These are phyloP conservation scores for Pseudofabraea citricarpa DNA, from an alignment of 2,329 filamentous ascomycete species.

Conservation along the genomic window DNA sequence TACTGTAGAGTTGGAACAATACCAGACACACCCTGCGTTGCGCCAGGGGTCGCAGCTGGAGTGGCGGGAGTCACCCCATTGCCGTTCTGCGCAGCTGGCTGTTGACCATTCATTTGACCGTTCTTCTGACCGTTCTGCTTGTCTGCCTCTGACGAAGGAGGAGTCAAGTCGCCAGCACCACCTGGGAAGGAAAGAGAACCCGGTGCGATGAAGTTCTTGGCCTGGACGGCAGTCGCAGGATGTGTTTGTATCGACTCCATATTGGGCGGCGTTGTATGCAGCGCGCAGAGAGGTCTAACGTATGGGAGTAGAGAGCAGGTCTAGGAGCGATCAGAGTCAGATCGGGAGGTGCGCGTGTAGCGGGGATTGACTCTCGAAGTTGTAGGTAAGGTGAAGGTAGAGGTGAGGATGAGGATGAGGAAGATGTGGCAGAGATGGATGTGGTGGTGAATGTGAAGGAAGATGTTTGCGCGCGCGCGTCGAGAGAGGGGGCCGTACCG, in stretches of 20 bases:
- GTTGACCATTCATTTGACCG: conserved; percentile 43
- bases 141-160: conserved; percentile 69
- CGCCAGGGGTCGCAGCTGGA: conserved; percentile 86
- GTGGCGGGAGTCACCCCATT: conserved; percentile 83
- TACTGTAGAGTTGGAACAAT: conserved; percentile 94
- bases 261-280: conserved; percentile 19
- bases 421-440: too few relatives aligned
- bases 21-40: conserved; percentile 75
- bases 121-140: conserved; percentile 46
- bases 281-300: conserved; percentile 22
- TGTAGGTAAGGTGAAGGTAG: conserved; percentile 4
- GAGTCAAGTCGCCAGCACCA: conserved; percentile 76
- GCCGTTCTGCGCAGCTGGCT: conserved; percentile 57
- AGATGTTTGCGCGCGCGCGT: conserved; percentile 9
- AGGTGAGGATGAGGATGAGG: conserved; percentile 1
- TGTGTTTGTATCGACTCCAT: conserved; percentile 94
- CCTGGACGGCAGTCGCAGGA: conserved; percentile 85
- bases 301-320: conserved; percentile 18
- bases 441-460: conserved; percentile 4
- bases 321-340: conserved; percentile 25
- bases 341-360: conserved; percentile 7
- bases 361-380: conserved; percentile 4
- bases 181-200: conserved; percentile 90
- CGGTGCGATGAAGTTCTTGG: conserved; percentile 90
- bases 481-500: conserved; percentile 42